Percentiles rank a stretch among this genome's conserved stretches.
Evolutionary conservation across 257 asterid species (phyloP).

Genomic region (Lantana camara): DNA sequence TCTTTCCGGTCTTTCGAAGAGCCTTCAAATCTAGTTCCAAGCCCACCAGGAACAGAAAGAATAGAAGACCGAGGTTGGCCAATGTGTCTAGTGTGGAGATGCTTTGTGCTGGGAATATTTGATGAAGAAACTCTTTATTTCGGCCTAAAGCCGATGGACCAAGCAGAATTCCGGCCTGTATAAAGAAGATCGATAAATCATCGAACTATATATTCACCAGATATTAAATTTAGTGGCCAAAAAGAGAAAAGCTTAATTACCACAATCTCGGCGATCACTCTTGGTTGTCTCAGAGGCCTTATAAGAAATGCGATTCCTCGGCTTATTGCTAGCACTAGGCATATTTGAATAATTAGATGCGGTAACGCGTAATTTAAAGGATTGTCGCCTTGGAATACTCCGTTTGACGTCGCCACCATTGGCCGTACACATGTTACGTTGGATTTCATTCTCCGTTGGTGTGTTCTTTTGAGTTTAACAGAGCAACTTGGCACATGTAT

Average conservation of each 20-base stretch:
- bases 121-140: constrained; percentile 43
- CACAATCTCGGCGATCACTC: constrained; percentile 71
- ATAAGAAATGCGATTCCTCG: constrained; percentile 53
- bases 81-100: constrained; percentile 65
- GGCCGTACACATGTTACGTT: constrained; percentile 46
- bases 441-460: too few species aligned
- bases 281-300: constrained; percentile 62
- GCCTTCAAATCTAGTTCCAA: constrained; percentile 60
- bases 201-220: not conserved
- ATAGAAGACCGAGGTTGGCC: constrained; percentile 72
- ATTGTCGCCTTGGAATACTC: constrained; percentile 64
- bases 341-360: constrained; percentile 56
- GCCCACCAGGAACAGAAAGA: constrained; percentile 73
- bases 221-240: not conserved
- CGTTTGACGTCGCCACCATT: constrained; percentile 69
- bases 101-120: constrained; percentile 62
- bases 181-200: not conserved
- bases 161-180: constrained; percentile 70
- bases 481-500: too few species aligned
- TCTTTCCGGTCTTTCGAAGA: constrained; percentile 53
- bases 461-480: too few species aligned
- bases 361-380: constrained; percentile 67
- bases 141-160: constrained; percentile 84
- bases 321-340: constrained; percentile 54
- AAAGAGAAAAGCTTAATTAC: constrained; percentile 37